Evolutionary conservation across 352 stramenopile genomes (phyloP).

Genomic region (Globisporangium spiculum): DNA sequence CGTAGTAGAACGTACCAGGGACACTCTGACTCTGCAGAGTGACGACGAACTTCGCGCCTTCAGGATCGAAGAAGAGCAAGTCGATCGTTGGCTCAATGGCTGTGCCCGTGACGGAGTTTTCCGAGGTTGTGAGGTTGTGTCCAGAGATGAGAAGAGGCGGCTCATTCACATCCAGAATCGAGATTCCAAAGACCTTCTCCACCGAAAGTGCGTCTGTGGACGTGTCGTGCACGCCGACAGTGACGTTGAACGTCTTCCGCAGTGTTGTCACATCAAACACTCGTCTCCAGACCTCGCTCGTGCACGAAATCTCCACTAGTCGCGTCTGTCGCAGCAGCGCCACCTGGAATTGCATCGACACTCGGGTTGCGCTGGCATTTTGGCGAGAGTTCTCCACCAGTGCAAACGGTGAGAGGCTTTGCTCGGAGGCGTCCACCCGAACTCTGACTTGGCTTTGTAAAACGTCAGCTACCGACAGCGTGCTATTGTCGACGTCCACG

Average conservation of each 20-base stretch:
- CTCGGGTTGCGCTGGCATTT: not conserved
- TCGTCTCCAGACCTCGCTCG: constrained; percentile 24
- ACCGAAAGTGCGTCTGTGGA: constrained; percentile 25
- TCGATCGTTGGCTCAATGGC: constrained; percentile 3
- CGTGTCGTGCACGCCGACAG: constrained; percentile 37
- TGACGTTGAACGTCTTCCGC: constrained; percentile 32
- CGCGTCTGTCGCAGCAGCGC: constrained; percentile 8
- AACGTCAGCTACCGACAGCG: not conserved
- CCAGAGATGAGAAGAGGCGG: constrained; percentile 2
- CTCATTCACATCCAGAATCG: constrained; percentile 13
- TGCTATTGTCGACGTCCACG: not conserved
- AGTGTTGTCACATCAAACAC: constrained; percentile 35
- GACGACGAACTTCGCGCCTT: constrained; percentile 2
- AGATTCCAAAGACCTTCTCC: constrained; percentile 17
- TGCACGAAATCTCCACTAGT: constrained; percentile 31
- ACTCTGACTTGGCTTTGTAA: constrained; percentile 4
- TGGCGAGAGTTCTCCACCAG: not conserved
- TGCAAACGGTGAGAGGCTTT: not conserved
- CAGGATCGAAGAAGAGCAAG: constrained; percentile 13
- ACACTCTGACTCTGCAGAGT: constrained; percentile 32
- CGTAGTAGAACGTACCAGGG: constrained; percentile 44
- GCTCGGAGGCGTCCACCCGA: not conserved
- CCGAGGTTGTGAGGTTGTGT: not conserved
- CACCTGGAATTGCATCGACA: constrained; percentile 3
- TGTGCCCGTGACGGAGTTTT: constrained; percentile 7